A percentile compares a stretch with the other conserved stretches of the same genome.
phyloP scores from a whole-genome alignment of 768 basidiomycete genomes.

The Pulveroboletus ravenelii region DNA sequence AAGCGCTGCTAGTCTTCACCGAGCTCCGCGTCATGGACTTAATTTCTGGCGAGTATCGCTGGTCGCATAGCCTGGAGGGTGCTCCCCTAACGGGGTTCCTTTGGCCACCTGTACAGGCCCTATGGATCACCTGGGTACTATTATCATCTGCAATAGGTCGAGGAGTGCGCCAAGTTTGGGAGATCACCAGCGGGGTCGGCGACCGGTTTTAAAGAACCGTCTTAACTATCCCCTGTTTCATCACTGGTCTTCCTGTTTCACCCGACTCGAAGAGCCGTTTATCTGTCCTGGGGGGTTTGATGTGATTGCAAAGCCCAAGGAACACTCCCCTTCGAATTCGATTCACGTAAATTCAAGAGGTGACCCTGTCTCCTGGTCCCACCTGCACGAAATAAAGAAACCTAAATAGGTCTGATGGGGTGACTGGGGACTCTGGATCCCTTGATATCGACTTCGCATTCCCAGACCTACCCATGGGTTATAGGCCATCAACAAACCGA shows the following conservation, averaged over 20 bases:
- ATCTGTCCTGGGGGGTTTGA: constrained; percentile 5
- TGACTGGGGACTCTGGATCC: not conserved
- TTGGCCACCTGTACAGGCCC: not conserved
- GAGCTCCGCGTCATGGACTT: not conserved
- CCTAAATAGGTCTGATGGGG: not conserved
- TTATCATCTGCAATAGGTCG: constrained; percentile 1
- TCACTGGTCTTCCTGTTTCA: not conserved
- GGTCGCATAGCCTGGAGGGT: not conserved
- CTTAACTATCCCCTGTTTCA: not conserved
- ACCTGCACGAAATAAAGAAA: constrained; percentile 1
- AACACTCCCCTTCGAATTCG: constrained; percentile 2
- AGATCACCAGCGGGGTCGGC: not conserved
- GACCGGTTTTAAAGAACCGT: not conserved
- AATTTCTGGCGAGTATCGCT: not conserved
- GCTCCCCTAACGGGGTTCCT: not conserved
- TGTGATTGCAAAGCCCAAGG: not conserved
- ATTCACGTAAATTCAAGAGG: constrained; percentile 2
- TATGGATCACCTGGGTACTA: not conserved
- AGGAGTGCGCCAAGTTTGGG: not conserved
- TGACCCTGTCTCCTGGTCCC: constrained; percentile 1
- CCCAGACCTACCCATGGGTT: no score
- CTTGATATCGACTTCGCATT: no score
- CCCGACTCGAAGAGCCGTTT: not conserved
- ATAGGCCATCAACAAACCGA: no score
- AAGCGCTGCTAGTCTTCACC: not conserved